A percentile compares a stretch with the other conserved stretches of the same genome.
These are phyloP conservation scores for Purpureocillium takamizusanense DNA, from an alignment of 2,329 filamentous ascomycete species.

Conservation along the genomic window DNA sequence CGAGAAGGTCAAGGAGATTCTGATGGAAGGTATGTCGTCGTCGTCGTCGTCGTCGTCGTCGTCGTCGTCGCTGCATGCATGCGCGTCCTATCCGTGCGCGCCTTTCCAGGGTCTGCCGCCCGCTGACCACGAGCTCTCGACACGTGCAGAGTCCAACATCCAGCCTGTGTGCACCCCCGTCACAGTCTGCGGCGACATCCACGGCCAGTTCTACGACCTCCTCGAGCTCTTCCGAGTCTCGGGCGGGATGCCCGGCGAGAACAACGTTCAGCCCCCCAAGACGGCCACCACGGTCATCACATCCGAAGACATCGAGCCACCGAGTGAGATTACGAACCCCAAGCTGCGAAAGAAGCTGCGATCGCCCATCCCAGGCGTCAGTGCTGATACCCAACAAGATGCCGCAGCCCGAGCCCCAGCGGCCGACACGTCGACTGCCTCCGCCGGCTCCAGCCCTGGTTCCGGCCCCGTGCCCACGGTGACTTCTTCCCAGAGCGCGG, in stretches of 20 bases:
- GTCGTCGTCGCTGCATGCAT: too few species aligned
- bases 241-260: constrained; percentile 89
- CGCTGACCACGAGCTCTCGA: not conserved
- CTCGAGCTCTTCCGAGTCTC: constrained; percentile 94
- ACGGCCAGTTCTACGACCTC: constrained; percentile 97
- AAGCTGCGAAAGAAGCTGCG: constrained; percentile 81
- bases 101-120: constrained; percentile 13
- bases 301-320: constrained; percentile 86
- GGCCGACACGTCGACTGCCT: constrained; percentile 20
- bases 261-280: constrained; percentile 57
- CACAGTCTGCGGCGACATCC: constrained; percentile 95
- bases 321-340: constrained; percentile 78
- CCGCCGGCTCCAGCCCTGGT: not conserved
- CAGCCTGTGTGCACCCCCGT: constrained; percentile 96
- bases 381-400: constrained; percentile 39
- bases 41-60: too few species aligned
- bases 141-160: constrained; percentile 81
- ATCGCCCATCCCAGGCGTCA: constrained; percentile 24
- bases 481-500: constrained; percentile 35
- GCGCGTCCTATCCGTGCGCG: constrained; percentile 3
- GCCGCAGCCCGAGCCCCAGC: not conserved
- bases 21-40: constrained; percentile 74
- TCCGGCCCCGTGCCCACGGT: constrained; percentile 23
- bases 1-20: constrained; percentile 95
- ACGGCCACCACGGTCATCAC: constrained; percentile 68